A percentile compares a stretch with the other conserved stretches of the same genome.
These are phyloP conservation scores for Pinus tabuliformis DNA, from an alignment of 75 land plant genomes.

Conservation along the genomic window DNA sequence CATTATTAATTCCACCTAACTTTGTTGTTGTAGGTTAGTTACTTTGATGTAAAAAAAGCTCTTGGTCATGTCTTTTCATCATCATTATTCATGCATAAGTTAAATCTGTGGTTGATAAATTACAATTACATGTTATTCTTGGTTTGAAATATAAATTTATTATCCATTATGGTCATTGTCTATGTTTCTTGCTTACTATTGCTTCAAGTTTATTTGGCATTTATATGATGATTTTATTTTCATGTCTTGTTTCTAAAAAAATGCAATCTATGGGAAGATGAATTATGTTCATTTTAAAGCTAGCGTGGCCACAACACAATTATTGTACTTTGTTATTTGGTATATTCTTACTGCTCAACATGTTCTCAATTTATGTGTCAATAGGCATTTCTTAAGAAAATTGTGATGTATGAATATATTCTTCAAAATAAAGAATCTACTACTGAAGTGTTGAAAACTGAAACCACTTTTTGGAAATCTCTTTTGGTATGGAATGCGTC, in stretches of 20 bases:
- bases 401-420: too few relatives aligned
- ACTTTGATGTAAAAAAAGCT: slow-evolving; percentile 4
- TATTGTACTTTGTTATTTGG: slow-evolving; percentile 93
- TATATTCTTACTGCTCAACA: slow-evolving; percentile 11
- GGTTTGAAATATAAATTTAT: neutral
- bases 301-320: slow-evolving; percentile 92
- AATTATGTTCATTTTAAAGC: slow-evolving; percentile 98
- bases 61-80: neutral
- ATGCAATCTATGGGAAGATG: slow-evolving; percentile 54
- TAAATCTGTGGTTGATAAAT: neutral
- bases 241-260: slow-evolving; percentile 34
- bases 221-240: slow-evolving; percentile 3
- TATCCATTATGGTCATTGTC: neutral
- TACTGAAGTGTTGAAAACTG: too few relatives aligned
- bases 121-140: neutral
- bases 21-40: neutral
- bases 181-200: neutral
- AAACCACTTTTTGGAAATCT: too few relatives aligned
- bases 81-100: neutral
- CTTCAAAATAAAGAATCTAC: too few relatives aligned
- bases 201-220: neutral
- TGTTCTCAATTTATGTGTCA: neutral
- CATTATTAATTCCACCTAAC: neutral
- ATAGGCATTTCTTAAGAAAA: too few relatives aligned
- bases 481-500: too few relatives aligned